Percentiles rank a stretch among this genome's conserved stretches.
Evolutionary conservation across 179 eudicot species (phyloP).

Genomic region (Camellia oleifera): DNA sequence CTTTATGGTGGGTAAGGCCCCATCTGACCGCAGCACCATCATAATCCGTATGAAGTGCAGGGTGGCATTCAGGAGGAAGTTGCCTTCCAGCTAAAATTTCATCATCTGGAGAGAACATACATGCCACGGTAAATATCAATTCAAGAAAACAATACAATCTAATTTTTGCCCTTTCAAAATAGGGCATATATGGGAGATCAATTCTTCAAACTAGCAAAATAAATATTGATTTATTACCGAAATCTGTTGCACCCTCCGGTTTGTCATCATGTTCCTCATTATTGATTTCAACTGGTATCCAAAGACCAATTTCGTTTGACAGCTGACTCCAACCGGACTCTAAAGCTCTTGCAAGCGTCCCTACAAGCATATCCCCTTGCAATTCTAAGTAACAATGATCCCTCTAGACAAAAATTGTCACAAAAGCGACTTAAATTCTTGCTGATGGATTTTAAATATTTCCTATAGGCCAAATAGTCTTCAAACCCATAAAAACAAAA

Average conservation of each 20-base stretch:
- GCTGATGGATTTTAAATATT: background rate
- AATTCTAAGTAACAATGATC: constrained; percentile 4
- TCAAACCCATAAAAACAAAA: background rate
- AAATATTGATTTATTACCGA: constrained; percentile 46
- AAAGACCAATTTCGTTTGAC: constrained; percentile 73
- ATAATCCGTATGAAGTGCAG: constrained; percentile 80
- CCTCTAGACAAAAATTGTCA: constrained; percentile 7
- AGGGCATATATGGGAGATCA: background rate
- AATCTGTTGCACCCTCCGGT: constrained; percentile 67
- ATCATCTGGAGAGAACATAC: constrained; percentile 42
- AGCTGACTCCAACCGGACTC: constrained; percentile 62
- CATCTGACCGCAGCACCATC: constrained; percentile 86
- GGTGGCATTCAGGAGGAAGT: constrained; percentile 77
- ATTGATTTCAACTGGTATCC: constrained; percentile 61
- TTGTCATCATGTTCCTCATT: constrained; percentile 72
- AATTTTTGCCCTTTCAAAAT: background rate
- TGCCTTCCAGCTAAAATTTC: constrained; percentile 71
- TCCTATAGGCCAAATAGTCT: background rate
- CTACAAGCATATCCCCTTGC: constrained; percentile 31
- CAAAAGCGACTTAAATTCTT: background rate
- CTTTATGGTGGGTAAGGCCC: constrained; percentile 93
- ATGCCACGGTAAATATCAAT: background rate
- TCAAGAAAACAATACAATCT: background rate
- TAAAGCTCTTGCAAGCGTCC: constrained; percentile 50
- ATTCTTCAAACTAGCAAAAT: background rate